Evolutionary conservation across 306 rosid genomes (phyloP), one percentile per base, ranked within the genome.

Genomic region (Castanea mollissima): DNA sequence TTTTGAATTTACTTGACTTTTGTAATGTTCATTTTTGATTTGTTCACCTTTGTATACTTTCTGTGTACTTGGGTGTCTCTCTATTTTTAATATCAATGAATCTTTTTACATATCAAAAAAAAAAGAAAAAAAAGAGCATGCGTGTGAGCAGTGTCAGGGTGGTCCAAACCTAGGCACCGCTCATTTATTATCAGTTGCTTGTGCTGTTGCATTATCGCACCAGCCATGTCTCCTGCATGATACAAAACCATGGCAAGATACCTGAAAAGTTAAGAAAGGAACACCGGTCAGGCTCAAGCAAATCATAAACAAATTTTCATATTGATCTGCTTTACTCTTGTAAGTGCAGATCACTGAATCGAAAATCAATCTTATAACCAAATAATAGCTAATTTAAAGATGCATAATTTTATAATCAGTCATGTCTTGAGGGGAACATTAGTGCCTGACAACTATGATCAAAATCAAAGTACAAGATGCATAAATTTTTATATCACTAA

Each of bases 131-230:
- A 23, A 78, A 41, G 63, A 67, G 69, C 77, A 79, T 89, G 55
- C 99, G 98, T 93, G 93, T 93, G 96, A 76, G 98, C 98, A 65
- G 97, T 93, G 82, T 96, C 99, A 57, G 97, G 99, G 83, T 96
- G 98, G 85, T 93, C 99, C 83, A 96, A 81, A 80, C 99, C 99
- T 68, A 96, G 88, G 80, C 98, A 93, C 54, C 97, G 98, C 83
- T 96, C 99, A 73, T 96, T 96, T 75, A 93, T 96, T 73, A 93
- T 96, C 35, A 96, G 85, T 76, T 96, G 98, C 89, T 96, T 96
- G 81, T 96, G 99, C 81, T 93, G 96, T 80, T 96, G 99, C 88
- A 89, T 90, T 78, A 96, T 91, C 69, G 96, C 98, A 55, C 97
- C 98, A 51, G 96, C 94, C 99, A 91, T 90, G 78, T 96, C 99